Percentiles rank a stretch among this genome's conserved stretches.
Conservation (phyloP, 2,329 filamentous ascomycete species). For the Diaporthe sp. region DNA sequence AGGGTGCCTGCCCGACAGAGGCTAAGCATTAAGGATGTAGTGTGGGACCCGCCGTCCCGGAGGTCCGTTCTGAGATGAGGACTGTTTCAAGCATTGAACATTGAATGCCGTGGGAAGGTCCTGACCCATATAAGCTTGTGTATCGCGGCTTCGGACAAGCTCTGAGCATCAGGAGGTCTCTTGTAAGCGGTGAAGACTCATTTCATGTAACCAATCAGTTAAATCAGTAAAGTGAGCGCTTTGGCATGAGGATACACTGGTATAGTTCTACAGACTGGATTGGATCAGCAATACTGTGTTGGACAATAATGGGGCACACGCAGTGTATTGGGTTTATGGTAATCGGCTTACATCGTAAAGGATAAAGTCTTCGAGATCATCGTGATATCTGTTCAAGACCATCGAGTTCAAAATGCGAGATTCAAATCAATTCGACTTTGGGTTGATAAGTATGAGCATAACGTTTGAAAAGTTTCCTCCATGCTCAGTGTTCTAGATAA, state of each 20-base stretch:
- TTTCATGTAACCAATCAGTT: not conserved
- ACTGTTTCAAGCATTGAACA: too few relatives aligned
- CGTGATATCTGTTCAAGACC: too few relatives aligned
- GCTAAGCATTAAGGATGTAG: slow-evolving; percentile 46
- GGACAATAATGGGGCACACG: not conserved
- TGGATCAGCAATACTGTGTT: not conserved
- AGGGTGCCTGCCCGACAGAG: slow-evolving; percentile 42
- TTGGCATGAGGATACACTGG: too few relatives aligned
- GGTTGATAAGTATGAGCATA: not conserved
- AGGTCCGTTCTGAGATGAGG: slow-evolving; percentile 39
- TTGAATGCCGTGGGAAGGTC: not conserved
- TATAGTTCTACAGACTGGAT: too few relatives aligned
- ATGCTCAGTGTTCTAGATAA: too few relatives aligned
- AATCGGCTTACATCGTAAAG: not conserved
- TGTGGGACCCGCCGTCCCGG: slow-evolving; percentile 50
- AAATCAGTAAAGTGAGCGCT: too few relatives aligned
- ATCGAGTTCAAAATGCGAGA: not conserved
- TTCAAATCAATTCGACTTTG: not conserved
- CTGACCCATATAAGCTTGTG: too few relatives aligned
- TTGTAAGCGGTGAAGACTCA: not conserved
- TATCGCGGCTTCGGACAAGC: not conserved
- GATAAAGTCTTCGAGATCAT: not conserved
- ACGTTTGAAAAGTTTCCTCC: not conserved
- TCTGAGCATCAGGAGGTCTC: not conserved
- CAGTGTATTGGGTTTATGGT: too few relatives aligned